A percentile compares a stretch with the other conserved stretches of the same genome.
Conservation (phyloP, 345 rosid genomes). For the Lepidium sativum region DNA sequence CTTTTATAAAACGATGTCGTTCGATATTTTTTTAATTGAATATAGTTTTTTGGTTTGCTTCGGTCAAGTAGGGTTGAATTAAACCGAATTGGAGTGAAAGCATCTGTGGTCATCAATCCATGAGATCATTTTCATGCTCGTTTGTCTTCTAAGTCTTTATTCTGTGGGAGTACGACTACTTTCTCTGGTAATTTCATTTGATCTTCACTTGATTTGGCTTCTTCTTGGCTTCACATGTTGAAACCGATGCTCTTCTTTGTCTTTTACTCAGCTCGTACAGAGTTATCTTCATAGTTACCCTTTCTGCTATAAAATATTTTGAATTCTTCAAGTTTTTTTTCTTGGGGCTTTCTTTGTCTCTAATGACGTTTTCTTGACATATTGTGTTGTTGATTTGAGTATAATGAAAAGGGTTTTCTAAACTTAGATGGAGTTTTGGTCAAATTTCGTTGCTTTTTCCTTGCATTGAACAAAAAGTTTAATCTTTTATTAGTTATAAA, state of each 20-base stretch:
- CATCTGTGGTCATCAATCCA: neutral
- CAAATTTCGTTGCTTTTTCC: neutral
- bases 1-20: too few relatives aligned
- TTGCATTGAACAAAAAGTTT: neutral
- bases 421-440: neutral
- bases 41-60: neutral
- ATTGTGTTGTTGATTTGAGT: neutral
- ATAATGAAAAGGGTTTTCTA: neutral
- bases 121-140: neutral
- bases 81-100: constrained; percentile 1
- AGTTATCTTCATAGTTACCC: neutral
- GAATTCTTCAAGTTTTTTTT: too few relatives aligned
- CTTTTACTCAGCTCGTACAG: neutral
- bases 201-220: neutral
- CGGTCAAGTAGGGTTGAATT: neutral
- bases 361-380: neutral
- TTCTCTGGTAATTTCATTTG: neutral
- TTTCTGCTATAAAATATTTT: neutral
- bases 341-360: neutral
- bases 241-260: neutral
- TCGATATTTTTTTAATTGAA: neutral
- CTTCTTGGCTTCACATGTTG: neutral
- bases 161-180: neutral
- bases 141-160: neutral
- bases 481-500: neutral